These are phyloP conservation scores for Tricholoma sp. DNA, from an alignment of 768 basidiomycete genomes.

Conservation along the genomic window DNA sequence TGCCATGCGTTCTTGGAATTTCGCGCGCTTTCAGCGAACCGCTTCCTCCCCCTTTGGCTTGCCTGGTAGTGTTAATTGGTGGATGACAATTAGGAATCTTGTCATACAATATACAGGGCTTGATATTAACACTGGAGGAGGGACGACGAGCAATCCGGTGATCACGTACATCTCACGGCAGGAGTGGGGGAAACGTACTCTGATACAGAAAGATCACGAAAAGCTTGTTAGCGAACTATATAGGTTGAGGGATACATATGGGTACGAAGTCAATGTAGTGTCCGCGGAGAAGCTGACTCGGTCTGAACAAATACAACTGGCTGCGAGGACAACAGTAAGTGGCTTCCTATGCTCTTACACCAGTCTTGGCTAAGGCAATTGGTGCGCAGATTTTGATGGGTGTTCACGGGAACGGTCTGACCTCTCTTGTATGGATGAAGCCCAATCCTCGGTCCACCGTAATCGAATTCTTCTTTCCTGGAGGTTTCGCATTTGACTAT, in stretches of 20 bases:
- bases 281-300: constrained; percentile 77
- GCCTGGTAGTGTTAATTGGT: constrained; percentile 78
- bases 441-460: constrained; percentile 78
- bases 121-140: constrained; percentile 36
- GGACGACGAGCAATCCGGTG: constrained; percentile 56
- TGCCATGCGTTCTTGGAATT: constrained; percentile 68
- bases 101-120: constrained; percentile 69
- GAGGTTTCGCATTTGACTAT: constrained; percentile 84
- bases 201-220: constrained; percentile 73
- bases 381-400: constrained; percentile 80
- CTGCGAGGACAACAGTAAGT: constrained; percentile 77
- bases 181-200: constrained; percentile 81
- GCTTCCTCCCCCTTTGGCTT: constrained; percentile 72
- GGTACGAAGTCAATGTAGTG: constrained; percentile 86
- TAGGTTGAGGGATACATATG: constrained; percentile 61
- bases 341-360: background rate
- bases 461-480: constrained; percentile 86
- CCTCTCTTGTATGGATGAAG: constrained; percentile 89
- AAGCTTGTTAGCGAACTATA: constrained; percentile 69
- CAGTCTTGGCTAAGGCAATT: background rate
- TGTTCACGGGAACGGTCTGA: constrained; percentile 89
- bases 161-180: constrained; percentile 93
- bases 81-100: constrained; percentile 70
- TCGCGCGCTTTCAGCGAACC: constrained; percentile 64
- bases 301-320: constrained; percentile 73